Evolutionary conservation across 139 green algal genomes (phyloP).

Genomic region (Closterium sp.): DNA sequence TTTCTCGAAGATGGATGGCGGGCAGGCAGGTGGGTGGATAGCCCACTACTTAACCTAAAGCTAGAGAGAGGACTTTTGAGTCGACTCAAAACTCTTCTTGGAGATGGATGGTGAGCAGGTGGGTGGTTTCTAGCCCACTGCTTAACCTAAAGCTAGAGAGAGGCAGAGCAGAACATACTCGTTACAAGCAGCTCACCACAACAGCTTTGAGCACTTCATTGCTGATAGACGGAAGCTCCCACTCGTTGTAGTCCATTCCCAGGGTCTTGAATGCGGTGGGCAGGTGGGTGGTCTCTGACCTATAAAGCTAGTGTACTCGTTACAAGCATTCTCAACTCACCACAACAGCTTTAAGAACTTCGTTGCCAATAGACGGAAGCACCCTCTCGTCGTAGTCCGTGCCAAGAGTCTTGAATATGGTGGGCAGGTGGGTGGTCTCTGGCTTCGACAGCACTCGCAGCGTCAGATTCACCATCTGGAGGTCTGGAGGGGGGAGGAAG

Average conservation of each 20-base stretch:
- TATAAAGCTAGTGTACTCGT: no score
- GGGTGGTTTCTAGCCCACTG: conserved; percentile 65
- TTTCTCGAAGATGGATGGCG: conserved; percentile 86
- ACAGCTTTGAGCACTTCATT: conserved; percentile 98
- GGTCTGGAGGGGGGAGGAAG: conserved; percentile 66
- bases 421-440: conserved; percentile 70
- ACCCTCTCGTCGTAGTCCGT: conserved; percentile 98
- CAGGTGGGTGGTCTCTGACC: conserved; percentile 61
- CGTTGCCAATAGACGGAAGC: conserved; percentile 97
- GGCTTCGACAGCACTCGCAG: conserved; percentile 92
- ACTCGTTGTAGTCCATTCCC: conserved; percentile 95
- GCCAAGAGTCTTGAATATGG: conserved; percentile 87
- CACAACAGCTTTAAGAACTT: conserved; percentile 96
- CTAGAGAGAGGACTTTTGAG: neutral
- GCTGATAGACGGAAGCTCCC: conserved; percentile 96
- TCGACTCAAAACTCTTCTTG: no score
- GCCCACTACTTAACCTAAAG: no score
- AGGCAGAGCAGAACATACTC: no score
- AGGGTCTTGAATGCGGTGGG: conserved; percentile 85
- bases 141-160: neutral
- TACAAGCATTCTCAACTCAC: no score
- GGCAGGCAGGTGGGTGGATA: conserved; percentile 40
- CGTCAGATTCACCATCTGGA: conserved; percentile 99
- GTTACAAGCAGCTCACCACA: conserved; percentile 57
- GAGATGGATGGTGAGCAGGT: conserved; percentile 73